These are phyloP conservation scores for Dactylorhiza incarnata DNA, from an alignment of 106 monocot species.

Conservation along the genomic window DNA sequence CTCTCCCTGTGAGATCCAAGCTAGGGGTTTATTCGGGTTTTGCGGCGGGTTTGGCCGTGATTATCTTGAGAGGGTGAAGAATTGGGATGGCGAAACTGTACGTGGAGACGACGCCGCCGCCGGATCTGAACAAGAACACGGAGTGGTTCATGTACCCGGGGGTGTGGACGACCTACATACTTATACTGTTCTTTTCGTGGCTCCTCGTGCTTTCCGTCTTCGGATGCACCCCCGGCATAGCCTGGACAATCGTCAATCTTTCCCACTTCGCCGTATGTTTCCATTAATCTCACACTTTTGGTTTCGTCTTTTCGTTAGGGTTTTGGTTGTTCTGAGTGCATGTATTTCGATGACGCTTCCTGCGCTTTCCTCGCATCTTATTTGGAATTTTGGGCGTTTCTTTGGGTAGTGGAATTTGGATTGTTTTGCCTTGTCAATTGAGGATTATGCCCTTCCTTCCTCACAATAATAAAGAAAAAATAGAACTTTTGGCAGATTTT, in stretches of 20 bases:
- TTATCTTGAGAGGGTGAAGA: not conserved
- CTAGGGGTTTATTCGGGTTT: not conserved
- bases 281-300: not conserved
- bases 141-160: conserved; percentile 97
- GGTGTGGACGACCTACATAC: conserved; percentile 86
- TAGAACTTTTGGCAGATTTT: too few species aligned
- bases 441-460: not conserved
- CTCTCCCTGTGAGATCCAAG: not conserved
- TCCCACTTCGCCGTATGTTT: conserved; percentile 48
- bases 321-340: not conserved
- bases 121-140: conserved; percentile 91
- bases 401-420: not conserved
- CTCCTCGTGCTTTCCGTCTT: conserved; percentile 62
- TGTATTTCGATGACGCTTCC: not conserved
- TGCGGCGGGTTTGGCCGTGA: not conserved
- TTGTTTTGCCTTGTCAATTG: not conserved
- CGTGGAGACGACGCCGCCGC: conserved; percentile 44
- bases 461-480: not conserved
- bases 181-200: conserved; percentile 77
- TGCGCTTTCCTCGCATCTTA: not conserved
- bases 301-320: not conserved
- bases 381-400: not conserved
- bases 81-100: conserved; percentile 65
- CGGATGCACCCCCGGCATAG: conserved; percentile 63
- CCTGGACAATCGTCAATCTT: conserved; percentile 82